A percentile compares a stretch with the other conserved stretches of the same genome.
Evolutionary conservation across 2,329 filamentous ascomycete genomes (phyloP).

Genomic region (Pochonia chlamydosporia): DNA sequence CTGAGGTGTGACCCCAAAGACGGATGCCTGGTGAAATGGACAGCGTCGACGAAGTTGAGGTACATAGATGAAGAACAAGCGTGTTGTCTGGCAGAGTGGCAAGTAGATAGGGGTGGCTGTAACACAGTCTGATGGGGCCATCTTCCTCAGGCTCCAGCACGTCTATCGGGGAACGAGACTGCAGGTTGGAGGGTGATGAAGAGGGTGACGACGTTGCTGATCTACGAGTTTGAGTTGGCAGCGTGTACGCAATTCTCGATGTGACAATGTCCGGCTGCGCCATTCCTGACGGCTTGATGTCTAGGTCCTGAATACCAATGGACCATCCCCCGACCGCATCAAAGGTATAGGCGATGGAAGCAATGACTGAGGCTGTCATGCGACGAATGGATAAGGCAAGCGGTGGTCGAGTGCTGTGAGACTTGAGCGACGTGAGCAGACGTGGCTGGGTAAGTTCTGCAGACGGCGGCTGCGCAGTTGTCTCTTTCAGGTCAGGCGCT

Average conservation of each 20-base stretch:
- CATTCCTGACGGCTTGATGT: conserved; percentile 41
- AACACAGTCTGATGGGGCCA: conserved; percentile 60
- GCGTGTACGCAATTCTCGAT: conserved; percentile 30
- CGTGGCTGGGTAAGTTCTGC: conserved; percentile 19
- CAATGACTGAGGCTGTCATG: conserved; percentile 58
- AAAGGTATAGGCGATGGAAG: conserved; percentile 82
- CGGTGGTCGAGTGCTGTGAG: conserved; percentile 72
- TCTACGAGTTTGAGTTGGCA: conserved; percentile 23
- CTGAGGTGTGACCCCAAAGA: conserved; percentile 88
- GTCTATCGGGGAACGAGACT: conserved; percentile 8
- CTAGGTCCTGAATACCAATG: conserved; percentile 84
- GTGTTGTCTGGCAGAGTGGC: conserved; percentile 85
- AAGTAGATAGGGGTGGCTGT: conserved; percentile 78
- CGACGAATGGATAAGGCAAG: conserved; percentile 78
- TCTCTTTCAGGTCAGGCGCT: background rate
- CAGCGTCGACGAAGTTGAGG: conserved; percentile 60
- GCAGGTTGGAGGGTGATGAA: conserved; percentile 8
- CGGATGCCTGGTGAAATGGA: conserved; percentile 67
- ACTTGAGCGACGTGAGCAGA: conserved; percentile 72
- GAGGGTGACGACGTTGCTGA: conserved; percentile 10
- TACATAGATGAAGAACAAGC: conserved; percentile 74
- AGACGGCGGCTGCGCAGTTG: conserved; percentile 1
- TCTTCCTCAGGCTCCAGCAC: conserved; percentile 15
- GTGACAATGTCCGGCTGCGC: conserved; percentile 23
- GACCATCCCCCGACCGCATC: conserved; percentile 78